Evolutionary conservation across 345 rosid species (phyloP).

Genomic region (Lumnitzera littorea): DNA sequence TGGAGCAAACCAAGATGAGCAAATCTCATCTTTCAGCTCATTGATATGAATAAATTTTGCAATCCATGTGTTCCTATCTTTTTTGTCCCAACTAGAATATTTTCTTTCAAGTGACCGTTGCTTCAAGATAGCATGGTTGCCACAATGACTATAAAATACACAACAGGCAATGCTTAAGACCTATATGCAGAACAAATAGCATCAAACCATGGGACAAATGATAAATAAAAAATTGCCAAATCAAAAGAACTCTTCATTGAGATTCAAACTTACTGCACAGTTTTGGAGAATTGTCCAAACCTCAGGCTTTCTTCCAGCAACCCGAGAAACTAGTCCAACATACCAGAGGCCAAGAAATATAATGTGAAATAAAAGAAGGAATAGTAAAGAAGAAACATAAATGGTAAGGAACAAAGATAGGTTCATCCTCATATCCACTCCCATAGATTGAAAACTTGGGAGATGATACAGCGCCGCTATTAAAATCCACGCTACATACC

Average conservation of each 20-base stretch:
- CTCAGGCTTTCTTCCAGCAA: constrained; percentile 96
- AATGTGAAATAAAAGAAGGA: constrained; percentile 85
- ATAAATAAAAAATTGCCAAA: constrained; percentile 2
- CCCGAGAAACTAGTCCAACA: constrained; percentile 87
- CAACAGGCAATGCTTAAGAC: constrained; percentile 98
- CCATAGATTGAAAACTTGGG: constrained; percentile 99
- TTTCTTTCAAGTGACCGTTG: constrained; percentile 42
- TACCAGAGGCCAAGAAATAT: constrained; percentile 88
- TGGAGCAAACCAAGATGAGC: constrained; percentile 99
- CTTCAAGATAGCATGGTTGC: constrained; percentile 77
- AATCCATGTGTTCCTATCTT: constrained; percentile 62
- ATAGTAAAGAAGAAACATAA: constrained; percentile 74
- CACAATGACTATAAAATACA: constrained; percentile 97
- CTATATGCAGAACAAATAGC: constrained; percentile 28
- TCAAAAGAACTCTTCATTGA: constrained; percentile 1
- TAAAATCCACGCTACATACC: constrained; percentile 98
- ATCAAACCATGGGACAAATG: constrained; percentile 7
- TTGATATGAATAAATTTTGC: constrained; percentile 61
- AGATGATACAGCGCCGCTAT: constrained; percentile 97
- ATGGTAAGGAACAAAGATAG: constrained; percentile 87
- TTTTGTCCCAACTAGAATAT: constrained; percentile 55
- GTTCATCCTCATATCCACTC: constrained; percentile 99
- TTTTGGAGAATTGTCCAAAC: constrained; percentile 86
- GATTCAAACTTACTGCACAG: constrained; percentile 65
- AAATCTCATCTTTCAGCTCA: constrained; percentile 90